Percentiles rank a stretch among this genome's conserved stretches.
Conservation (phyloP, 345 rosid species). For the Brassica carinata region DNA sequence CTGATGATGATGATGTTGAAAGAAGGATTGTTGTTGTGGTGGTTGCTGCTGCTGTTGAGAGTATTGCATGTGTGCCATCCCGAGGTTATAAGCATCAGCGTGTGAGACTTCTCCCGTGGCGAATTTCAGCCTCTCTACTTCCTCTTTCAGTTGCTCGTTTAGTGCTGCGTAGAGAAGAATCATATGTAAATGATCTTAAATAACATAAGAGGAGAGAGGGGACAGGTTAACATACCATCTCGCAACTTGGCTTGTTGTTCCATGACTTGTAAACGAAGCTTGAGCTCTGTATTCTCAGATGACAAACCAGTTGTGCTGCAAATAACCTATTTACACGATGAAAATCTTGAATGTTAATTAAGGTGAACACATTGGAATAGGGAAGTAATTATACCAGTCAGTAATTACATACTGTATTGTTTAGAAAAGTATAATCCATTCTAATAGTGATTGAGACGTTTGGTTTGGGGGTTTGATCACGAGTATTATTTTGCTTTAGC, state of each 20-base stretch:
- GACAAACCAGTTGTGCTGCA: constrained; percentile 74
- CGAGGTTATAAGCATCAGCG: constrained; percentile 62
- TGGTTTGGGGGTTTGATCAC: no score
- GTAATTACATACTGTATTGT: no score
- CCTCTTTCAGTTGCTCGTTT: constrained; percentile 83
- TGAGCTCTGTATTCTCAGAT: constrained; percentile 87
- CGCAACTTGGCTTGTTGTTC: constrained; percentile 88
- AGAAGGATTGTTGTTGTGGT: constrained; percentile 47
- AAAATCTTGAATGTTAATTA: no score
- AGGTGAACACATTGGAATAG: no score
- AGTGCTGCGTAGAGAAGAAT: constrained; percentile 50
- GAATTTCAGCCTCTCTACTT: constrained; percentile 79
- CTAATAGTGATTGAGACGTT: no score
- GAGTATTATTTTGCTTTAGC: no score
- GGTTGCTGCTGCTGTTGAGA: constrained; percentile 37
- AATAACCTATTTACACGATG: no score
- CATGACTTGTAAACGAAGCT: constrained; percentile 87
- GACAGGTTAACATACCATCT: constrained; percentile 54
- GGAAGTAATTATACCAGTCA: no score
- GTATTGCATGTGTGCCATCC: constrained; percentile 55
- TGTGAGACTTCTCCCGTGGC: constrained; percentile 74
- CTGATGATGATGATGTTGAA: constrained; percentile 48
- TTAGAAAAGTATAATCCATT: no score
- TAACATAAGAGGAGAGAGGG: neutral
- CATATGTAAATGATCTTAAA: neutral